A percentile compares a stretch with the other conserved stretches of the same genome.
These are phyloP conservation scores for Aspergillus avenaceus DNA, from an alignment of 495 filamentous ascomycete genomes.

Conservation along the genomic window DNA sequence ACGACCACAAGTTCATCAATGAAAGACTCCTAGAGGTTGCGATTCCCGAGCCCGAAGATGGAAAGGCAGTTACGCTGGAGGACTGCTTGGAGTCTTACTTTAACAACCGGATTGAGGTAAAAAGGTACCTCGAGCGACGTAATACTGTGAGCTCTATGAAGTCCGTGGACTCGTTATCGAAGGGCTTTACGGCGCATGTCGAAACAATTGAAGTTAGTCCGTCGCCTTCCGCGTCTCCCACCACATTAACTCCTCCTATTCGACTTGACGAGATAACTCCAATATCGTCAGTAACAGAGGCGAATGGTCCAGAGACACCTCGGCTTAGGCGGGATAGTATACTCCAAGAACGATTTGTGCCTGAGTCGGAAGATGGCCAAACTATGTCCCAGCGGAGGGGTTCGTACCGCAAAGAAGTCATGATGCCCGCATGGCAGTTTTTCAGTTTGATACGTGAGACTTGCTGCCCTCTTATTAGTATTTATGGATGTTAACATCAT, in stretches of 20 bases:
- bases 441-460: conserved; percentile 78
- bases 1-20: conserved; percentile 92
- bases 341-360: conserved; percentile 55
- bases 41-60: conserved; percentile 57
- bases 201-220: conserved; percentile 55
- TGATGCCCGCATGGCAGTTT: conserved; percentile 98
- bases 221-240: conserved; percentile 38
- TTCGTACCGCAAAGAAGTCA: conserved; percentile 70
- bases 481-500: conserved; percentile 31
- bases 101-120: conserved; percentile 90
- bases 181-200: conserved; percentile 49
- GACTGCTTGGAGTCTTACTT: conserved; percentile 92
- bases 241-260: conserved; percentile 27
- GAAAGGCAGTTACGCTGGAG: conserved; percentile 69
- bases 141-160: conserved; percentile 51
- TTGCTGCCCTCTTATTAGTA: neutral
- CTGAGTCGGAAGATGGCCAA: conserved; percentile 31
- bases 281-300: conserved; percentile 28
- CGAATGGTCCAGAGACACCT: conserved; percentile 16
- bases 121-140: conserved; percentile 65
- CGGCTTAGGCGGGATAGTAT: conserved; percentile 53
- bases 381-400: conserved; percentile 31
- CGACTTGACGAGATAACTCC: conserved; percentile 27
- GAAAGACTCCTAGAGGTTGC: conserved; percentile 90
- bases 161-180: conserved; percentile 48